phyloP scores from a whole-genome alignment of 1,284 basidiomycete species.

The Cutaneotrichosporon sp. region DNA sequence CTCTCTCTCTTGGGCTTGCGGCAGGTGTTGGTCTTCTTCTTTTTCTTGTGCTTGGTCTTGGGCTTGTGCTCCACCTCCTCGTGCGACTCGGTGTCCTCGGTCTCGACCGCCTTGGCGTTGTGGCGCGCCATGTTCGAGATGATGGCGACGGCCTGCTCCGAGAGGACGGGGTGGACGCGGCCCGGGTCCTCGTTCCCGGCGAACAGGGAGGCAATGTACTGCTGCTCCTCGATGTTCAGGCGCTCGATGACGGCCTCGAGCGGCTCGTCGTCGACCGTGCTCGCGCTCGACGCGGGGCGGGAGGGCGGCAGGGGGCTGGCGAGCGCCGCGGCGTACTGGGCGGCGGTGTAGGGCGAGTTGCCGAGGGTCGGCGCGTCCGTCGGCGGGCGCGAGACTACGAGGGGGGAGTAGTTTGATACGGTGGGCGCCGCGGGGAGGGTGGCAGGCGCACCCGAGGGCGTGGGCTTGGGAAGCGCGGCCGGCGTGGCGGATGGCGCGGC shows the following conservation, averaged over 20 bases:
- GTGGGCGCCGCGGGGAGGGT: neutral
- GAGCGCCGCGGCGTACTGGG: neutral
- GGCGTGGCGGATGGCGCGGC: neutral
- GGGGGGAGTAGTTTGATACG: neutral
- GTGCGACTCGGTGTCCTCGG: neutral
- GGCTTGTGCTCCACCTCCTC: neutral
- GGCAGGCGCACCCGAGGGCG: neutral
- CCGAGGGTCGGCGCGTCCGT: neutral
- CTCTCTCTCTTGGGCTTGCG: neutral
- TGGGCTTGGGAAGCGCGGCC: neutral
- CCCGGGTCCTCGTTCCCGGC: neutral
- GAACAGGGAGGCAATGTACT: slow-evolving; percentile 2
- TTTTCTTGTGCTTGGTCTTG: neutral
- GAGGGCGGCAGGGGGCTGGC: neutral
- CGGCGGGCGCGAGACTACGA: neutral
- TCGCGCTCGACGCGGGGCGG: neutral
- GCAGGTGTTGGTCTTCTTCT: neutral
- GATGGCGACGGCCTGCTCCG: neutral
- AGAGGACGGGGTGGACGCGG: neutral
- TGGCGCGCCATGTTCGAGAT: neutral
- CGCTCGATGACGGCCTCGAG: neutral
- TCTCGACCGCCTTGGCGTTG: no score
- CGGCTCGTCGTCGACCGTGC: slow-evolving; percentile 1
- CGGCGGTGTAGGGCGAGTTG: neutral
- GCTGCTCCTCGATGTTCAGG: neutral